These are phyloP conservation scores for Mycocentrospora acerina DNA, from an alignment of 2,329 filamentous ascomycete species.

Conservation along the genomic window DNA sequence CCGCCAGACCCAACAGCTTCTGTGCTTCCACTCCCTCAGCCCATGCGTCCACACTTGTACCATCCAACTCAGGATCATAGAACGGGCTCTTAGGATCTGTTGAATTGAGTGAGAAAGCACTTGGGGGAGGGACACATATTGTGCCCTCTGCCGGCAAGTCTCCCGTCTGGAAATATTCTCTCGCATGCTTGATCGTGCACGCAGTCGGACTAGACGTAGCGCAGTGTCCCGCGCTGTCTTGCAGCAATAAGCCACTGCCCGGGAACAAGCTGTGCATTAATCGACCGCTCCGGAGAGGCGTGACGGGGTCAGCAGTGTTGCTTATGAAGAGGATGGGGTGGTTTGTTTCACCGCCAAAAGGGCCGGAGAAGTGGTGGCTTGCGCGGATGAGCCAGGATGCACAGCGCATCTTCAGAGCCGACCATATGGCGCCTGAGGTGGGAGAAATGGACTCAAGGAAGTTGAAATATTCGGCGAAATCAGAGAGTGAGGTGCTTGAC, in stretches of 20 bases:
- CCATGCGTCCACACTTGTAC: neutral
- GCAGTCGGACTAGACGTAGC: conserved; percentile 36
- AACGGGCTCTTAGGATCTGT: conserved; percentile 43
- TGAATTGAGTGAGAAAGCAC: conserved; percentile 28
- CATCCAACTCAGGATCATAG: conserved; percentile 18
- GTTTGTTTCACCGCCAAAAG: conserved; percentile 44
- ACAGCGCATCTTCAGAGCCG: conserved; percentile 41
- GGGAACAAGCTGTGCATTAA: conserved; percentile 46
- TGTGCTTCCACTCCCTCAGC: neutral
- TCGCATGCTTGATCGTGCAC: conserved; percentile 39
- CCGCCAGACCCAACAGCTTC: conserved; percentile 5
- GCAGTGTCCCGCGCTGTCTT: conserved; percentile 51
- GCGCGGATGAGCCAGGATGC: conserved; percentile 42
- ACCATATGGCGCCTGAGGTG: conserved; percentile 42
- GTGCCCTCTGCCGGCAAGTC: conserved; percentile 49
- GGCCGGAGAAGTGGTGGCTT: conserved; percentile 32
- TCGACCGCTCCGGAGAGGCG: conserved; percentile 52
- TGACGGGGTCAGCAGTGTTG: conserved; percentile 62
- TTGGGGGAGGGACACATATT: conserved; percentile 46
- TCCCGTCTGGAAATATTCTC: conserved; percentile 45
- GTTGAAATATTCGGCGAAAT: conserved; percentile 40
- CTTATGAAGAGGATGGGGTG: conserved; percentile 60
- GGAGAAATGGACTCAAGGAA: conserved; percentile 37
- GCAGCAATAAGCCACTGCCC: conserved; percentile 47
- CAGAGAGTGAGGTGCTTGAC: conserved; percentile 18